Evolutionary conservation across 768 basidiomycete species (phyloP), one percentile per base, ranked within the genome.

Genomic region (Serendipita indica): DNA sequence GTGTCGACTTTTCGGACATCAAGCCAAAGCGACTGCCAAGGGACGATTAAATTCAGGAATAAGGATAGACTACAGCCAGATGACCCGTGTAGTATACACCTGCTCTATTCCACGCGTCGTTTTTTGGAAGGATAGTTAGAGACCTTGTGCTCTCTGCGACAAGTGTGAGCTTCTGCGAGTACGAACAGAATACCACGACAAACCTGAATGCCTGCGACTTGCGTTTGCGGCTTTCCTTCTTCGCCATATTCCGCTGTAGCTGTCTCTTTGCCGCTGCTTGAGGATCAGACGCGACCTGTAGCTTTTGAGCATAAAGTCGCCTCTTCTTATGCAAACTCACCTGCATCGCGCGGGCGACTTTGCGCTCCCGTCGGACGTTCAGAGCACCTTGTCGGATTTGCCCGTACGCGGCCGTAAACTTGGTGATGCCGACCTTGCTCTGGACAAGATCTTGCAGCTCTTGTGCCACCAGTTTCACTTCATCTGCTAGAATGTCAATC

Each of bases 381-480:
- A 83, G 69, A 1, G 80, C 79, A 30, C 78, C 74, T 66, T 90
- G 84, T 35, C 91, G 77, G 58, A 97, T 84, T 60, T 78, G 78
- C 63, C 82, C 90, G 73, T 96, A 96, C 0, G 77, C 77, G 10
- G 69, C 69, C 0, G 91, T 80, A 69, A 96, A 98, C 64, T 78
- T 80, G 5, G 86, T 86, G n/a, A 82, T 79, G 33, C 93, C 92
- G 41, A 97, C 84, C 76, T 89, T 90, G 45, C 71, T 69, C 67
- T 92, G 93, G 2, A 99, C 72, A 3, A 97, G 78, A 59, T 92
- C 90, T 62, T 89, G 85, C 22, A 97, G 72, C 69, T 99, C 93
- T 10, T 77, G 72, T 1, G 87, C 83, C 0, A 89, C 75, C 1
- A 79, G 79, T 68, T 89, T 88, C 18, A 98, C 72, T 56, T 93